Percentiles rank a stretch among this genome's conserved stretches.
phyloP scores from a whole-genome alignment of 2,329 filamentous ascomycete genomes.

The Alternaria angustiovoidea region DNA sequence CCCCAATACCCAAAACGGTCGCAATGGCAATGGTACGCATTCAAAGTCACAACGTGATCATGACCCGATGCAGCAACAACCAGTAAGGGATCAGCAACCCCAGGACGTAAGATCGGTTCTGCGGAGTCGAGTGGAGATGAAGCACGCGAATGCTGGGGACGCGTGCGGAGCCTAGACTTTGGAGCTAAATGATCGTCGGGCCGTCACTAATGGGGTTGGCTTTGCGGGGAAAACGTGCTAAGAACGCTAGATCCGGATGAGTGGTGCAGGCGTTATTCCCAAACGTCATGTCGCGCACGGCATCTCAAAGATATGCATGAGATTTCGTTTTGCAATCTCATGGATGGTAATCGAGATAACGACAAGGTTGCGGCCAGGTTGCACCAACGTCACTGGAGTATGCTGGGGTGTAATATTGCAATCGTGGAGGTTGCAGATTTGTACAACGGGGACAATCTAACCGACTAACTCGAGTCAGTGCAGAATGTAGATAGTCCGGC shows the following conservation, averaged over 20 bases:
- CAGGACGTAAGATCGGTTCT: conserved; percentile 25
- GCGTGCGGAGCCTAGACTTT: conserved; percentile 33
- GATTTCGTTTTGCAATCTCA: neutral
- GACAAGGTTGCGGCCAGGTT: neutral
- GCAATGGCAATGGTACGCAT: conserved; percentile 7
- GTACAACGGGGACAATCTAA: neutral
- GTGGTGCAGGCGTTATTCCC: conserved; percentile 22
- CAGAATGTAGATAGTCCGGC: conserved; percentile 3
- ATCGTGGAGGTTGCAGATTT: neutral
- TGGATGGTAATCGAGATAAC: neutral
- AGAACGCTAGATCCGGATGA: conserved; percentile 17
- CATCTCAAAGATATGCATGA: conserved; percentile 2
- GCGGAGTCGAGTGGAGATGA: conserved; percentile 40
- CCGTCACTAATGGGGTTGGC: conserved; percentile 28
- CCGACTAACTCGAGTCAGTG: conserved; percentile 5
- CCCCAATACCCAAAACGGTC: conserved; percentile 4
- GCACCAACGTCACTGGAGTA: neutral
- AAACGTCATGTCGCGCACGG: conserved; percentile 25
- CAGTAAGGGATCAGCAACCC: conserved; percentile 8
- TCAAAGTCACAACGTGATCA: conserved; percentile 7
- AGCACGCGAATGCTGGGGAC: conserved; percentile 26
- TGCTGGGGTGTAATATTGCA: neutral
- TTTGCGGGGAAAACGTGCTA: conserved; percentile 46
- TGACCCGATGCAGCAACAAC: conserved; percentile 1
- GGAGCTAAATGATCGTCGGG: conserved; percentile 29